A percentile compares a stretch with the other conserved stretches of the same genome.
Evolutionary conservation across 768 basidiomycete genomes (phyloP).

Genomic region (Rhodotorula diobovata): DNA sequence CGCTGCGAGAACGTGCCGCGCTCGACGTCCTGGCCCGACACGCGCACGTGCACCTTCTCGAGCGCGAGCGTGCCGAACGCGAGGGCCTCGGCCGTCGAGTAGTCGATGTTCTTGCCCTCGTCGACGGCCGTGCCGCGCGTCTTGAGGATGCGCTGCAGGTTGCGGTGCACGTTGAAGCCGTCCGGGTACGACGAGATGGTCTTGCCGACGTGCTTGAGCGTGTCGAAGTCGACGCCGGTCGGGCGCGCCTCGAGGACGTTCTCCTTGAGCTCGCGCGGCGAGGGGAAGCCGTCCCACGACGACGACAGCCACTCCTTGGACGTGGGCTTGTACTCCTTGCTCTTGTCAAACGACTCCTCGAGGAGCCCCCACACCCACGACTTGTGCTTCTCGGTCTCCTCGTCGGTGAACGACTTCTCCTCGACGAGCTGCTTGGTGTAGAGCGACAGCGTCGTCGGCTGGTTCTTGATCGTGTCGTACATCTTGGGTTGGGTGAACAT

Average conservation of each 20-base stretch:
- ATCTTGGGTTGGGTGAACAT: conserved; percentile 97
- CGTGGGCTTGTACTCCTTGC: conserved; percentile 92
- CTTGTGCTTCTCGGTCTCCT: conserved; percentile 96
- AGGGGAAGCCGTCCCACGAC: conserved; percentile 97
- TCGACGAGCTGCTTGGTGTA: conserved; percentile 86
- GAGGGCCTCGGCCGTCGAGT: conserved; percentile 96
- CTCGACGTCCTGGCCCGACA: conserved; percentile 97
- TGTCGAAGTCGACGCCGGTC: conserved; percentile 73
- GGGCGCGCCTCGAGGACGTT: conserved; percentile 81
- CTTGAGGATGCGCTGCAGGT: conserved; percentile 84
- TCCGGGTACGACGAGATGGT: conserved; percentile 79
- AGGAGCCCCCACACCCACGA: conserved; percentile 99
- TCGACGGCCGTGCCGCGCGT: conserved; percentile 84
- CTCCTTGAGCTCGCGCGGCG: conserved; percentile 90
- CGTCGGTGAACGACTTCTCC: conserved; percentile 88
- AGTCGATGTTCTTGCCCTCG: conserved; percentile 89
- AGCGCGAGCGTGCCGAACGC: conserved; percentile 90
- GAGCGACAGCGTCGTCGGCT: conserved; percentile 76
- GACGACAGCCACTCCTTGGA: conserved; percentile 96
- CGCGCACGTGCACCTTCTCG: conserved; percentile 87
- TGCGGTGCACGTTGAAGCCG: conserved; percentile 81
- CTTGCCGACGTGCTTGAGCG: conserved; percentile 76
- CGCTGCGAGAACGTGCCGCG: conserved; percentile 98
- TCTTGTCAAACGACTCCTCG: conserved; percentile 86
- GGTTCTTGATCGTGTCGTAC: conserved; percentile 80